Percentiles rank a stretch among this genome's conserved stretches.
These are phyloP conservation scores for Galeopsis tetrahit DNA, from an alignment of 257 asterid genomes.

Conservation along the genomic window DNA sequence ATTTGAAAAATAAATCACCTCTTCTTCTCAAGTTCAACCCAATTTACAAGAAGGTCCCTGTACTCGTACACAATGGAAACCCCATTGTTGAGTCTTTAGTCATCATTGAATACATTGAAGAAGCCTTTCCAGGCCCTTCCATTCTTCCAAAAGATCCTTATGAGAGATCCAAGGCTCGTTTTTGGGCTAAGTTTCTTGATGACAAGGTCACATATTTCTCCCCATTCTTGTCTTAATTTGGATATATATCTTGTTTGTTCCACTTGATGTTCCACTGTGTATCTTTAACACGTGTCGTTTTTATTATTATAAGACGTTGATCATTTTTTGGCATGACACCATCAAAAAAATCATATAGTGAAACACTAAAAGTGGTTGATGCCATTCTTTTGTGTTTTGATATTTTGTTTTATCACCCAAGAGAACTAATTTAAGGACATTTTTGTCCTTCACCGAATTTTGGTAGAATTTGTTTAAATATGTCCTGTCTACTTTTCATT, in stretches of 20 bases:
- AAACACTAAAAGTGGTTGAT: too few species aligned
- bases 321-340: too few species aligned
- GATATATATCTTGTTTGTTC: neutral
- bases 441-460: too few species aligned
- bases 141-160: constrained; percentile 30
- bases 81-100: constrained; percentile 16
- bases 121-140: constrained; percentile 9
- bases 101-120: constrained; percentile 37
- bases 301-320: too few species aligned
- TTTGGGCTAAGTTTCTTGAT: constrained; percentile 28
- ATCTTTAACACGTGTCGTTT: too few species aligned
- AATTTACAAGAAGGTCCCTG: constrained; percentile 30
- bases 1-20: constrained; percentile 13
- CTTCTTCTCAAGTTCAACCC: constrained; percentile 23
- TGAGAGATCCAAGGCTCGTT: constrained; percentile 23
- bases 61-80: constrained; percentile 28
- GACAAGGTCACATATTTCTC: neutral
- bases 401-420: too few species aligned
- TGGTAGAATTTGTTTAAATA: too few species aligned
- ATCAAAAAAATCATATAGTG: too few species aligned
- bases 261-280: too few species aligned
- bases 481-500: too few species aligned
- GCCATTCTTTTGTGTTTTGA: too few species aligned
- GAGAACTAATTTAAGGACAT: too few species aligned
- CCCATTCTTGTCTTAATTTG: neutral